A percentile compares a stretch with the other conserved stretches of the same genome.
These are phyloP conservation scores for Daedaleopsis sinensis DNA, from an alignment of 768 basidiomycete species.

Conservation along the genomic window DNA sequence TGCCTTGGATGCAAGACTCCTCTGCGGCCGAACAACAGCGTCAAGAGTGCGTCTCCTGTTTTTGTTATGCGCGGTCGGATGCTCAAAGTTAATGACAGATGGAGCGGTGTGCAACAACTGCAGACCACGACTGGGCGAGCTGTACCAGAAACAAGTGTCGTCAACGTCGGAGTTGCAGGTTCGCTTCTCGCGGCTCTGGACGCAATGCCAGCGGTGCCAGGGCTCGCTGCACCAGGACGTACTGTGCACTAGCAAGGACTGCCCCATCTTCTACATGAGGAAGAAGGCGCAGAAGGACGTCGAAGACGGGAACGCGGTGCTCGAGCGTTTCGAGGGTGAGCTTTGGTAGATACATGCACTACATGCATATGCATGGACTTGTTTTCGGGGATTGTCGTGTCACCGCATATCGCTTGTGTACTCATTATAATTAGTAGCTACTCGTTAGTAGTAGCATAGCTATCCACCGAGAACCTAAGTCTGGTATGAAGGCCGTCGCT, in stretches of 20 bases:
- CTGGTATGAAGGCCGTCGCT: too few relatives aligned
- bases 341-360: slow-evolving; percentile 50
- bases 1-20: slow-evolving; percentile 97
- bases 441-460: too few relatives aligned
- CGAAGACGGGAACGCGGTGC: slow-evolving; percentile 73
- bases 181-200: slow-evolving; percentile 94
- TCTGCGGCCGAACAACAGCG: slow-evolving; percentile 74
- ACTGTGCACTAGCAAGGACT: slow-evolving; percentile 94
- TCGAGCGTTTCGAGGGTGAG: slow-evolving; percentile 86
- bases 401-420: neutral
- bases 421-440: neutral
- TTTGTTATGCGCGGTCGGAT: neutral
- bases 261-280: slow-evolving; percentile 98
- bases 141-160: slow-evolving; percentile 87
- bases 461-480: too few relatives aligned
- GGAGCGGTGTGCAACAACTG: slow-evolving; percentile 97
- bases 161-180: slow-evolving; percentile 82
- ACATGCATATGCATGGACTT: neutral
- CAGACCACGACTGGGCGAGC: slow-evolving; percentile 77
- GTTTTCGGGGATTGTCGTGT: neutral
- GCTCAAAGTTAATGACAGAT: slow-evolving; percentile 46
- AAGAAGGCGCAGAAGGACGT: slow-evolving; percentile 99
- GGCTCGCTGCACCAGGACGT: slow-evolving; percentile 99
- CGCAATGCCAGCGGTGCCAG: slow-evolving; percentile 98
- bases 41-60: slow-evolving; percentile 53